Percentiles rank a stretch among this genome's conserved stretches.
Evolutionary conservation across 768 basidiomycete species (phyloP).

Genomic region (Cystobasidium tubakii): DNA sequence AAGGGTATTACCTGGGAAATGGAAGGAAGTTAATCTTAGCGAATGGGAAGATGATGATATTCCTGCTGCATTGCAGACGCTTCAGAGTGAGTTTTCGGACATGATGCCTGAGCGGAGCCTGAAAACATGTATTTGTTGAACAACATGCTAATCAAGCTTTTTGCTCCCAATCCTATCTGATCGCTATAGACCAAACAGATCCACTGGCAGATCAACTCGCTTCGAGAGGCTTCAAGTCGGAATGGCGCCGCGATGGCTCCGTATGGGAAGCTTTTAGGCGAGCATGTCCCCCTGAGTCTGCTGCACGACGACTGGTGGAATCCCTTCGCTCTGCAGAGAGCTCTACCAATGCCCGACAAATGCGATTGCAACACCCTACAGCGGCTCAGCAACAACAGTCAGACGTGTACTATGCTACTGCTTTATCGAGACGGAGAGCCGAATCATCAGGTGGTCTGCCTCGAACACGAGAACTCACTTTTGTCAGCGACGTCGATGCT

Average conservation of each 20-base stretch:
- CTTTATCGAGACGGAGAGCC: conserved; percentile 18
- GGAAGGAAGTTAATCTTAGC: conserved; percentile 38
- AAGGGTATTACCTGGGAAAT: conserved; percentile 59
- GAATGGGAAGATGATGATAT: conserved; percentile 44
- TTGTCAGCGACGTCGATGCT: conserved; percentile 60
- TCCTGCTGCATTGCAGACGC: background rate
- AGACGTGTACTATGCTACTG: conserved; percentile 20
- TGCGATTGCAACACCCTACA: conserved; percentile 41
- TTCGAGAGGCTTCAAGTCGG: conserved; percentile 60
- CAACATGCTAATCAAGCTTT: background rate
- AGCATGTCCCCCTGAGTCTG: conserved; percentile 72
- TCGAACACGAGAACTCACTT: conserved; percentile 58
- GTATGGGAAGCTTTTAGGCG: conserved; percentile 93
- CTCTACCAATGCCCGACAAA: conserved; percentile 33
- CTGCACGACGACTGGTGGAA: conserved; percentile 74
- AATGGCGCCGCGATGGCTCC: conserved; percentile 72
- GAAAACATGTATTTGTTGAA: no score
- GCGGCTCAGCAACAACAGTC: conserved; percentile 37
- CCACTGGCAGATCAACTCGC: conserved; percentile 38
- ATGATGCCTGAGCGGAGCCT: background rate
- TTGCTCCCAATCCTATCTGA: background rate
- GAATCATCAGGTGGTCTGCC: conserved; percentile 38
- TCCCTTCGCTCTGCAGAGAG: conserved; percentile 58
- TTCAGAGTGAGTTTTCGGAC: conserved; percentile 38
- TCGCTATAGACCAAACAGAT: conserved; percentile 42